phyloP scores from a whole-genome alignment of 345 rosid species.

The Noccaea bulbosa region DNA sequence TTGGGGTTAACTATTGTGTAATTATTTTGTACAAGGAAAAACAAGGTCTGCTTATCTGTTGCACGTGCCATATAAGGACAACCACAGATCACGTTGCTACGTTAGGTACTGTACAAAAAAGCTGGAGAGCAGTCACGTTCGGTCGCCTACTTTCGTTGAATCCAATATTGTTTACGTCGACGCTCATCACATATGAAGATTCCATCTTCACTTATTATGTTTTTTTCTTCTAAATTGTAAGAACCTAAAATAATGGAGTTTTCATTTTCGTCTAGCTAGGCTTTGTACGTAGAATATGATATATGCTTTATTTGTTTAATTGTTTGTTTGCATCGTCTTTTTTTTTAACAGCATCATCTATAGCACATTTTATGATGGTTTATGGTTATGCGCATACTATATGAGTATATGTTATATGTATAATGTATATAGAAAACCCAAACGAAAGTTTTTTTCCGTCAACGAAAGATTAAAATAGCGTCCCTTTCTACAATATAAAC shows the following conservation, averaged over 20 bases:
- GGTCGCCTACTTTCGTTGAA: constrained; percentile 36
- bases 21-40: constrained; percentile 11
- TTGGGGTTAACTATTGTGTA: neutral
- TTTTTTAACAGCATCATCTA: constrained; percentile 12
- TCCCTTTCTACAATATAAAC: neutral
- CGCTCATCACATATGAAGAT: constrained; percentile 5
- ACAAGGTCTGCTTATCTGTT: constrained; percentile 39
- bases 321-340: too few species aligned
- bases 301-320: constrained; percentile 9
- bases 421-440: neutral
- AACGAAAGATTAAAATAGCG: neutral
- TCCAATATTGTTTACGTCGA: constrained; percentile 20
- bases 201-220: constrained; percentile 8
- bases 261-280: neutral
- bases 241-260: neutral
- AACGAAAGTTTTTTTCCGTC: neutral
- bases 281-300: neutral
- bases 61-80: constrained; percentile 44
- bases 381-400: neutral
- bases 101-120: constrained; percentile 33
- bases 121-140: constrained; percentile 38
- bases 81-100: constrained; percentile 41
- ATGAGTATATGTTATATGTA: too few species aligned
- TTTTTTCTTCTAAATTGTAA: neutral
- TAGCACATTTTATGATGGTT: constrained; percentile 7